Evolutionary conservation across 192 early-diverging fungal species (phyloP), one percentile per base, ranked within the genome.

Genomic region (Pilaira anomala): DNA sequence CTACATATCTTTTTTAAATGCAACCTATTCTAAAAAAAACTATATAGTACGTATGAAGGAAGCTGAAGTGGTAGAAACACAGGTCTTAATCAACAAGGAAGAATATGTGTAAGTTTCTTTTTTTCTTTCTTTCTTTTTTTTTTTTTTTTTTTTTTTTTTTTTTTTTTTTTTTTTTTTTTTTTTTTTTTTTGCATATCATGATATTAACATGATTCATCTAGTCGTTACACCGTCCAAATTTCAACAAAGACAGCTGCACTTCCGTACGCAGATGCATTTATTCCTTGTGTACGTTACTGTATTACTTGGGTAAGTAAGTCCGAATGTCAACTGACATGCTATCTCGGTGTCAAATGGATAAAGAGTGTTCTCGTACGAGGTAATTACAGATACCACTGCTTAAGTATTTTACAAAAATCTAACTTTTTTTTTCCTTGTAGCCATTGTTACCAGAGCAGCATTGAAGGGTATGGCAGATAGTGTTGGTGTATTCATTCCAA

Each of bases 301-400:
- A 89, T 92, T 33, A 88, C 88, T 1, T 89, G 75, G 75, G 76
- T 83, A 2, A 60, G 64, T 14, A 75, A 75, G 45, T 77, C 65
- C 12, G 61, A 64, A n/a, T 88, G 87, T 67, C 83, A 82, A 60
- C 40, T 91, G n/a, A 54, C 71, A 2, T 80, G 78, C 50, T 74
- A 80, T 19, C 73, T 77, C 3, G 87, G 86, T n/a, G 78, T 91
- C 18, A 76, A 81, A 60, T 91, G 82, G 70, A 72, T 83, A 66
- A 91, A 91, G 66, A 85, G 75, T 36, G 76, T 83, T 5, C 79
- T 91, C 77, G 79, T 88, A 7, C 90, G 89, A 58, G 56, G 83
- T 83, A 61, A 36, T 26, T 51, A 12, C 4, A 50, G 2, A 6
- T 45, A 14, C 2, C 42, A 42, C n/a, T 55, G 2, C 9, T 13